These are phyloP conservation scores for Pleurotus eryngii DNA, from an alignment of 768 basidiomycete species.

Conservation along the genomic window DNA sequence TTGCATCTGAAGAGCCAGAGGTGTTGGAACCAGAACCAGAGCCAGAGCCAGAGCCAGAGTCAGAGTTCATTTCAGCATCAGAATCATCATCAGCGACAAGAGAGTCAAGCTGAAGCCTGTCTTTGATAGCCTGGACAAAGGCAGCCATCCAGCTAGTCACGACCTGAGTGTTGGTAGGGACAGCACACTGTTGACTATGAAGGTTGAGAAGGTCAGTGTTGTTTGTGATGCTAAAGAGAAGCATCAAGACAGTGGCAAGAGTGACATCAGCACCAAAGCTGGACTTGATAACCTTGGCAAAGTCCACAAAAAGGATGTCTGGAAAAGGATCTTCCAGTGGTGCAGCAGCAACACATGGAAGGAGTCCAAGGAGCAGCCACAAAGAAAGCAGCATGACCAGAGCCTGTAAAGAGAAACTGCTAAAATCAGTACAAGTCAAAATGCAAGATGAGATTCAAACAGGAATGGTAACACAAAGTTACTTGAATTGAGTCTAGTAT, in stretches of 20 bases:
- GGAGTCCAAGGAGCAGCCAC: not conserved
- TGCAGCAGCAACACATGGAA: not conserved
- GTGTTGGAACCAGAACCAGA: too few relatives aligned
- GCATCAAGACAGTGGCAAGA: slow-evolving; percentile 4
- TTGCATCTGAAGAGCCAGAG: too few relatives aligned
- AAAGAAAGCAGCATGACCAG: not conserved
- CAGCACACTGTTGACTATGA: not conserved
- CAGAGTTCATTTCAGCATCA: not conserved
- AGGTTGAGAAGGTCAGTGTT: slow-evolving; percentile 6
- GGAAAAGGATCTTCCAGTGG: slow-evolving; percentile 1
- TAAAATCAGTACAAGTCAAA: not conserved
- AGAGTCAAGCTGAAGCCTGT: not conserved
- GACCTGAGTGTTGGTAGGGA: not conserved
- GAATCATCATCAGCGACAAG: not conserved
- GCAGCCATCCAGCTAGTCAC: slow-evolving; percentile 1
- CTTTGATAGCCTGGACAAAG: not conserved
- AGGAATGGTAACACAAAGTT: not conserved
- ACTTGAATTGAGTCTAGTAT: not conserved
- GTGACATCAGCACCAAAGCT: not conserved
- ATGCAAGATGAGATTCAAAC: not conserved
- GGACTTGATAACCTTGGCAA: not conserved
- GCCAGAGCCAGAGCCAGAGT: too few relatives aligned
- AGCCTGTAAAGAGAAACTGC: not conserved
- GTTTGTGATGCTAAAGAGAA: not conserved
- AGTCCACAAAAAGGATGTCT: slow-evolving; percentile 1